Conservation (phyloP, 805 yeast genomes). For the Zygoascus ofunaensis region DNA sequence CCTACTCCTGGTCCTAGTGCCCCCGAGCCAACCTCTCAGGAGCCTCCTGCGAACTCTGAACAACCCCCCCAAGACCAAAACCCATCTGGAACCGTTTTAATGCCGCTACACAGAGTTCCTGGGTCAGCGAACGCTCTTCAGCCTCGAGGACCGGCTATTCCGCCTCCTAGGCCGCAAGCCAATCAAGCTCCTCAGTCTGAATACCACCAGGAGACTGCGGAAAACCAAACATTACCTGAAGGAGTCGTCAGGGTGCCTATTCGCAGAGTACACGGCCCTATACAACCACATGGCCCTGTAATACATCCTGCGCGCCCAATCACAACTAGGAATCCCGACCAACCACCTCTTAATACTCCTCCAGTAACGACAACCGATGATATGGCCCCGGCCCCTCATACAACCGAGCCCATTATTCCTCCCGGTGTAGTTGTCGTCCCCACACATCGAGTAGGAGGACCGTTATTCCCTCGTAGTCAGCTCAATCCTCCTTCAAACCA, state of each 20-base stretch:
- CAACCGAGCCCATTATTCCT: background rate
- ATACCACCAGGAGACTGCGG: background rate
- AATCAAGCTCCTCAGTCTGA: background rate
- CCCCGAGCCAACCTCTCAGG: background rate
- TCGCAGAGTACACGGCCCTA: no score
- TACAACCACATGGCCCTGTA: no score
- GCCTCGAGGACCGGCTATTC: background rate
- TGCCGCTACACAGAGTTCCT: no score
- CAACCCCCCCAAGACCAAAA: background rate
- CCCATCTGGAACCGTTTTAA: background rate
- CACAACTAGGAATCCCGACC: no score
- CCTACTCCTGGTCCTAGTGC: background rate
- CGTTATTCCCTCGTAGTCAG: background rate
- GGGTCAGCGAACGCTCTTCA: background rate
- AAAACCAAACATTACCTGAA: no score
- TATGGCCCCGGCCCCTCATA: background rate
- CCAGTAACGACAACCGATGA: background rate
- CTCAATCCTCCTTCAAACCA: background rate
- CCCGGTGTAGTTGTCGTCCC: background rate
- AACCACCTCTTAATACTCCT: no score
- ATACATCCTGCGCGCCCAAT: no score
- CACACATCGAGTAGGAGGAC: background rate
- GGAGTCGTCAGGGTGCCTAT: no score
- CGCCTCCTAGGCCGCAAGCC: background rate
- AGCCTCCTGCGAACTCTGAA: background rate